These are phyloP conservation scores for Metschnikowia peoriensis DNA, from an alignment of 805 yeast species.

Conservation along the genomic window DNA sequence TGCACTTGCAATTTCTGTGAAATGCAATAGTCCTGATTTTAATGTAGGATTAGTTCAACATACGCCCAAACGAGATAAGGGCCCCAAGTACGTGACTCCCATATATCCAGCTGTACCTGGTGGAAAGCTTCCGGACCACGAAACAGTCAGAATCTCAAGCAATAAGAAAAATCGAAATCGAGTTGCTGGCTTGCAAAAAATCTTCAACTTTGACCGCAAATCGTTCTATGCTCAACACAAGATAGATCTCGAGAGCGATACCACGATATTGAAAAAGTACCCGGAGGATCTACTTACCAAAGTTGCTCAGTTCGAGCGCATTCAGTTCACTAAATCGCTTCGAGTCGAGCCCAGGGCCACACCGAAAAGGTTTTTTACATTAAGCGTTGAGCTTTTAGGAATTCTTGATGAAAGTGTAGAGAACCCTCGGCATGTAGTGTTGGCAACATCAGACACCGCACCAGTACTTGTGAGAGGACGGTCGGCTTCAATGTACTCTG, in stretches of 20 bases:
- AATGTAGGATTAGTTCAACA: slow-evolving; percentile 57
- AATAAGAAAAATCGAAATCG: slow-evolving; percentile 56
- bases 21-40: slow-evolving; percentile 47
- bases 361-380: slow-evolving; percentile 40
- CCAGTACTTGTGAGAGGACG: slow-evolving; percentile 62
- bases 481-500: slow-evolving; percentile 56
- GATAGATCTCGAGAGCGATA: not conserved
- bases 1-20: slow-evolving; percentile 47
- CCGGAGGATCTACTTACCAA: slow-evolving; percentile 25
- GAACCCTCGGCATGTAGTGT: slow-evolving; percentile 25
- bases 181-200: slow-evolving; percentile 47
- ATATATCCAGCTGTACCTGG: slow-evolving; percentile 58
- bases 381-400: slow-evolving; percentile 54
- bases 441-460: slow-evolving; percentile 52
- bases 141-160: slow-evolving; percentile 54
- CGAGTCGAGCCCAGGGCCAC: slow-evolving; percentile 41
- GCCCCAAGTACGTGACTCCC: slow-evolving; percentile 67
- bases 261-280: slow-evolving; percentile 7
- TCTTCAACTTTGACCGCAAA: slow-evolving; percentile 44
- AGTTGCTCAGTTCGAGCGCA: slow-evolving; percentile 66
- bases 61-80: slow-evolving; percentile 71
- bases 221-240: slow-evolving; percentile 1
- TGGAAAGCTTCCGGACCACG: slow-evolving; percentile 52
- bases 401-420: slow-evolving; percentile 30
- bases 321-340: slow-evolving; percentile 56